Conservation (phyloP, 208 protist species). For the Trypanosoma congolense region DNA sequence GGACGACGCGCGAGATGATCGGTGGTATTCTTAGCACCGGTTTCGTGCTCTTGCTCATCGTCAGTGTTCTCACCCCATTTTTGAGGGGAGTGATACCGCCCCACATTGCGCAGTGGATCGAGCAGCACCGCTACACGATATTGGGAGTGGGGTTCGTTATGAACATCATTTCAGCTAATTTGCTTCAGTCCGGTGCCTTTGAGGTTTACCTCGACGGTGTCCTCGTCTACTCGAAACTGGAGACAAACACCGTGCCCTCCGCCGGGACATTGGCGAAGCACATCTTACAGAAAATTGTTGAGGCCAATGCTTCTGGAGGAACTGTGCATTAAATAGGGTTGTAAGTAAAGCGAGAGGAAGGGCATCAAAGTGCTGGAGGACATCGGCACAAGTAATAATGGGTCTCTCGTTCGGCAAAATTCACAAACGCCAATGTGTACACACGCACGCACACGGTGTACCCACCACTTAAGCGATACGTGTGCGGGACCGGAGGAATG, state of each 20-base stretch:
- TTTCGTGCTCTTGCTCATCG: conserved; percentile 35
- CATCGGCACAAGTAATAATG: no score
- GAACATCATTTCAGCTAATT: conserved; percentile 43
- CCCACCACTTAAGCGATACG: no score
- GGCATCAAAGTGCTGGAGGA: neutral
- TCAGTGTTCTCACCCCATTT: conserved; percentile 30
- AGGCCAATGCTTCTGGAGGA: no score
- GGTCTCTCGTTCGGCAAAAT: neutral
- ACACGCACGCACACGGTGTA: neutral
- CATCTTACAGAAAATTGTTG: conserved; percentile 25
- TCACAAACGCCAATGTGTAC: neutral
- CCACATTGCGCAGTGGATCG: conserved; percentile 24
- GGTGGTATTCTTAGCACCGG: conserved; percentile 24
- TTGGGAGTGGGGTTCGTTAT: conserved; percentile 46
- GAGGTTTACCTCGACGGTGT: conserved; percentile 61
- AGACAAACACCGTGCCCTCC: conserved; percentile 27
- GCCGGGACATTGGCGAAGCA: conserved; percentile 23
- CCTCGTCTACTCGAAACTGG: conserved; percentile 68
- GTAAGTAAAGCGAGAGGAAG: no score
- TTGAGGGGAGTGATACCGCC: conserved; percentile 34
- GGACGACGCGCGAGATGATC: conserved; percentile 25
- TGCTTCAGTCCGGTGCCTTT: conserved; percentile 58
- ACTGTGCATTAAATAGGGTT: no score
- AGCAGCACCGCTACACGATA: conserved; percentile 37
- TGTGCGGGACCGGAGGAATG: no score